Evolutionary conservation across 805 yeast genomes (phyloP).

Genomic region (Hermanozyma aechmeae): DNA sequence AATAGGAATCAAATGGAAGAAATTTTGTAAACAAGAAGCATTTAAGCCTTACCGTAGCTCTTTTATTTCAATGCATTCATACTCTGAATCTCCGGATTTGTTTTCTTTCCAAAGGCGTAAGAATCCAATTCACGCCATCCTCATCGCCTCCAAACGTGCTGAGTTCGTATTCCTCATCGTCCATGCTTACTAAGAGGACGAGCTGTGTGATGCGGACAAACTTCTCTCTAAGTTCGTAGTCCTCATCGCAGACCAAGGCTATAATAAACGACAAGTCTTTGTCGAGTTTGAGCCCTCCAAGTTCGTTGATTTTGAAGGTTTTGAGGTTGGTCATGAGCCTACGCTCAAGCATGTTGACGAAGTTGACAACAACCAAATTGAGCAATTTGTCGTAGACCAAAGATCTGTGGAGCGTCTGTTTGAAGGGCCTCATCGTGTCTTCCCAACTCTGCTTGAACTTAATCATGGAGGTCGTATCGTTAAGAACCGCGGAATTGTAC

Average conservation of each 20-base stretch:
- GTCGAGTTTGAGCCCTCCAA: constrained; percentile 79
- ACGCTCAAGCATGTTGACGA: constrained; percentile 36
- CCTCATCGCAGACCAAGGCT: constrained; percentile 59
- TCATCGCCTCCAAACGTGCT: constrained; percentile 21
- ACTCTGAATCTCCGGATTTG: constrained; percentile 52
- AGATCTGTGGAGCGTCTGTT: constrained; percentile 41
- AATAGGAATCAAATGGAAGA: too few relatives aligned
- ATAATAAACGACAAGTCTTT: constrained; percentile 71
- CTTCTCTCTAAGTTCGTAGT: constrained; percentile 67
- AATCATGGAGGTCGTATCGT: constrained; percentile 25
- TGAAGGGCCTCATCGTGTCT: constrained; percentile 54
- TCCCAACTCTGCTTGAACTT: constrained; percentile 62
- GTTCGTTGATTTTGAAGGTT: constrained; percentile 54
- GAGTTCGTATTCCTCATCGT: constrained; percentile 46
- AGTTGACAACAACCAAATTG: constrained; percentile 38
- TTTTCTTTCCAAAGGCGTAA: constrained; percentile 67
- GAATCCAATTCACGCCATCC: constrained; percentile 51
- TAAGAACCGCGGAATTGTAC: constrained; percentile 16
- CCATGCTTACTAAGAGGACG: constrained; percentile 73
- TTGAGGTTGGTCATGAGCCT: constrained; percentile 58
- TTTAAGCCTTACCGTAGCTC: constrained; percentile 1
- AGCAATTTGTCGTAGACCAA: constrained; percentile 43
- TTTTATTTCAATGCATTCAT: neutral
- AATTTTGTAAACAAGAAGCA: too few relatives aligned
- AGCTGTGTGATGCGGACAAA: constrained; percentile 80